Percentiles rank a stretch among this genome's conserved stretches.
These are phyloP conservation scores for Trichophyton rubrum DNA, from an alignment of 2,329 filamentous ascomycete genomes.

Conservation along the genomic window DNA sequence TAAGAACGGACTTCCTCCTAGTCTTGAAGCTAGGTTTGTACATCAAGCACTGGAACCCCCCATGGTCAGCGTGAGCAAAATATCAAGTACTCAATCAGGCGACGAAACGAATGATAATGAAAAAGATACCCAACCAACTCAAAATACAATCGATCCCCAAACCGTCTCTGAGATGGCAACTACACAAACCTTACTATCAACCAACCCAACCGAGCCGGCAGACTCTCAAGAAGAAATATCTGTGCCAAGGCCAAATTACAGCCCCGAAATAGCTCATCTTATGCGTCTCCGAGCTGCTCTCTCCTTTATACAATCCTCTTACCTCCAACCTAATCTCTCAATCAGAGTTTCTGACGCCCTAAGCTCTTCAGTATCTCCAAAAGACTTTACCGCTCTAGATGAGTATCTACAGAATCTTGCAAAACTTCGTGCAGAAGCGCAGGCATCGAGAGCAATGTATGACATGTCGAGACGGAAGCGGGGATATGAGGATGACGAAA, in stretches of 20 bases:
- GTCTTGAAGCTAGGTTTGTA: constrained; percentile 78
- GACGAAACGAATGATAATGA: constrained; percentile 15
- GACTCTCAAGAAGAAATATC: constrained; percentile 21
- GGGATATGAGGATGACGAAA: constrained; percentile 30
- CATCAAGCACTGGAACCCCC: constrained; percentile 63
- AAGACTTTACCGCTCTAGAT: constrained; percentile 60
- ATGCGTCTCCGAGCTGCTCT: constrained; percentile 40
- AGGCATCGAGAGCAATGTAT: constrained; percentile 49
- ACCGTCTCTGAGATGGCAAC: constrained; percentile 22
- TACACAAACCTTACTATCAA: constrained; percentile 3
- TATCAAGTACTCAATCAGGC: constrained; percentile 20
- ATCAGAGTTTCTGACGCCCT: constrained; percentile 29
- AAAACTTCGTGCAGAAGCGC: constrained; percentile 57
- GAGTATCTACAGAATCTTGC: constrained; percentile 55
- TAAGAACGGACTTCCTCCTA: constrained; percentile 54
- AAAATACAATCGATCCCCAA: constrained; percentile 24
- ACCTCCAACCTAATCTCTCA: constrained; percentile 31
- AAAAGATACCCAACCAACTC: constrained; percentile 14
- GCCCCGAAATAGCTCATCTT: constrained; percentile 20
- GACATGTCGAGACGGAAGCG: constrained; percentile 35
- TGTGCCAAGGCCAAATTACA: constrained; percentile 13
- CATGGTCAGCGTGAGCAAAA: constrained; percentile 50
- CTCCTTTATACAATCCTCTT: constrained; percentile 39
- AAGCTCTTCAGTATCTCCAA: constrained; percentile 24
- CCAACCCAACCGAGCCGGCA: background rate